Conservation (phyloP, 257 asterid genomes). For the Striga asiatica region DNA sequence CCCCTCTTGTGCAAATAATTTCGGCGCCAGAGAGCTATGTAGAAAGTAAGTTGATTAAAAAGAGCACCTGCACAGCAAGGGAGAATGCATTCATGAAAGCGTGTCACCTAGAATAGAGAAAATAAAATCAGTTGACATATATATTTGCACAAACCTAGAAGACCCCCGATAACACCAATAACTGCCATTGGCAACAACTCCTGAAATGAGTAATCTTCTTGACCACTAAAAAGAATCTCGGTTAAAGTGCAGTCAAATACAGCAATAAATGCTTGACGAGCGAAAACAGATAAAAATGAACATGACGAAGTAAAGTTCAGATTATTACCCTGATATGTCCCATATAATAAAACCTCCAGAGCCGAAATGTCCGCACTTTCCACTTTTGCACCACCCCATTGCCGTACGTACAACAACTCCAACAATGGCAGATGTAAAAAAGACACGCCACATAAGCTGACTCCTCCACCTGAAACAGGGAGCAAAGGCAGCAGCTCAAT, state of each 20-base stretch:
- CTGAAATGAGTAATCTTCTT: slow-evolving; percentile 93
- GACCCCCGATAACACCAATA: slow-evolving; percentile 97
- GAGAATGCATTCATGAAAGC: slow-evolving; percentile 1
- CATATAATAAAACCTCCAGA: slow-evolving; percentile 97
- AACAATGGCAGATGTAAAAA: slow-evolving; percentile 95
- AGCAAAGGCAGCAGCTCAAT: slow-evolving; percentile 2
- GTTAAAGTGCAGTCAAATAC: slow-evolving; percentile 25
- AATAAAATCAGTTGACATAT: not conserved
- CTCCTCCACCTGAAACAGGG: slow-evolving; percentile 92
- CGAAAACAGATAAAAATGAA: slow-evolving; percentile 10
- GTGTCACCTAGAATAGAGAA: slow-evolving; percentile 16
- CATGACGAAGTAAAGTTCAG: slow-evolving; percentile 19
- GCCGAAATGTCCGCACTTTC: slow-evolving; percentile 98
- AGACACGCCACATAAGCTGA: slow-evolving; percentile 99
- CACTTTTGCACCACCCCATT: slow-evolving; percentile 98
- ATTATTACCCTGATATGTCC: slow-evolving; percentile 83
- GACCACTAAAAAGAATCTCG: slow-evolving; percentile 62
- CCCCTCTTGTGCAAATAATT: slow-evolving; percentile 92
- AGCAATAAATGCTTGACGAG: slow-evolving; percentile 10
- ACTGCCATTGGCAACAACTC: slow-evolving; percentile 96
- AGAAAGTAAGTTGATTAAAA: slow-evolving; percentile 85
- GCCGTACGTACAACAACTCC: slow-evolving; percentile 93
- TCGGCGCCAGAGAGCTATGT: slow-evolving; percentile 81
- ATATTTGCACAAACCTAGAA: slow-evolving; percentile 58
- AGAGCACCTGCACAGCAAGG: slow-evolving; percentile 62